phyloP scores from a whole-genome alignment of 306 rosid species.

The Cicer judaicum region DNA sequence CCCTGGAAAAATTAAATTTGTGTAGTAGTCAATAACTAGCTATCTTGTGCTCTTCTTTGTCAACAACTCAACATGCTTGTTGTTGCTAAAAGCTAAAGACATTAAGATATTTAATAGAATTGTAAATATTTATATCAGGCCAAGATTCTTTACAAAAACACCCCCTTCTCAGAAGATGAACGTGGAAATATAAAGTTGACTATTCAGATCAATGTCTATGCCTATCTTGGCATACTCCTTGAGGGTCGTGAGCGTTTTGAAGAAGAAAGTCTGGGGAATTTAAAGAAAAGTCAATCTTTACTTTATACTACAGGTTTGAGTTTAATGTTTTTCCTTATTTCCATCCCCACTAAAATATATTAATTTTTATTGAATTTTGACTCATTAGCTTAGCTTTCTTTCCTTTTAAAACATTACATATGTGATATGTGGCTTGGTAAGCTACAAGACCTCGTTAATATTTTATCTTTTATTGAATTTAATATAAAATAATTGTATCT shows the following conservation, averaged over 20 bases:
- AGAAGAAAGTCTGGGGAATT: conserved; percentile 71
- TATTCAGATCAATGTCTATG: conserved; percentile 87
- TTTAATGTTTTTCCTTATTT: conserved; percentile 34
- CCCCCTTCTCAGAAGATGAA: conserved; percentile 88
- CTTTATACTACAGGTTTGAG: conserved; percentile 58
- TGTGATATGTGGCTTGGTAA: background rate
- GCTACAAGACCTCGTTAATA: background rate
- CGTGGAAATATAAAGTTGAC: conserved; percentile 79
- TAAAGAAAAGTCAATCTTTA: conserved; percentile 50
- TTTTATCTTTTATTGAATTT: background rate
- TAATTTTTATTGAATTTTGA: conserved; percentile 8
- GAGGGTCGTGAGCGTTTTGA: conserved; percentile 99
- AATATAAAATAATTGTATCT: background rate
- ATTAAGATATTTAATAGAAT: conserved; percentile 34
- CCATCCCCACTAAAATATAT: conserved; percentile 23
- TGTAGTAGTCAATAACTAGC: conserved; percentile 15
- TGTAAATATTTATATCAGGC: conserved; percentile 67
- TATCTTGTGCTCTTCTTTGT: conserved; percentile 14
- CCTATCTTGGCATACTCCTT: conserved; percentile 92
- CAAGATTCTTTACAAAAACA: conserved; percentile 80
- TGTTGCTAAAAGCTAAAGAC: conserved; percentile 37
- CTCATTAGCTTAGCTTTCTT: conserved; percentile 1
- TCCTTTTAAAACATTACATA: background rate
- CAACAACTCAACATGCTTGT: background rate
- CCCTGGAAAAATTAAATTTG: background rate